Evolutionary conservation across 176 grass and related monocot species (phyloP).

Genomic region (Carex scoparia): DNA sequence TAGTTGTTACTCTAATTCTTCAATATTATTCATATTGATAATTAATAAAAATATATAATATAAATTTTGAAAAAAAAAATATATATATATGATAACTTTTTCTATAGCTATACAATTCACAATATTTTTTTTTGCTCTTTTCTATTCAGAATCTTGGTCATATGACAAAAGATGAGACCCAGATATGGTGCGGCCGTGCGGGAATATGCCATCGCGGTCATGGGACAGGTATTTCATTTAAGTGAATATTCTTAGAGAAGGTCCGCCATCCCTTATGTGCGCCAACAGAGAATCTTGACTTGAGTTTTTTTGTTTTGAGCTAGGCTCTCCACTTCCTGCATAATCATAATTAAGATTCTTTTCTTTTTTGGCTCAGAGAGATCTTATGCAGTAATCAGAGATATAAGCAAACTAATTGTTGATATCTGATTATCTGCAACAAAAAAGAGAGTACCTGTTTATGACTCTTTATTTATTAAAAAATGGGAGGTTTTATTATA

Average conservation of each 20-base stretch:
- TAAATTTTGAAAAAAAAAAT: too few relatives aligned
- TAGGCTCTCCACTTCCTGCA: neutral
- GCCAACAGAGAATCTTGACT: conserved; percentile 7
- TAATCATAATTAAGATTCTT: neutral
- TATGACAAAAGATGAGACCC: too few relatives aligned
- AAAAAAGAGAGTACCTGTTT: neutral
- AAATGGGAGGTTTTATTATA: neutral
- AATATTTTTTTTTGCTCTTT: too few relatives aligned
- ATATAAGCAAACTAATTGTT: neutral
- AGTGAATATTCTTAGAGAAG: conserved; percentile 3
- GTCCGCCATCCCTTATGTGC: conserved; percentile 1
- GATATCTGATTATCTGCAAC: neutral
- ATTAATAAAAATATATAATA: too few relatives aligned
- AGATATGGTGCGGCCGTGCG: neutral
- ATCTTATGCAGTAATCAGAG: neutral
- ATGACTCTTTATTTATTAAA: neutral
- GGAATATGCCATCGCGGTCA: neutral
- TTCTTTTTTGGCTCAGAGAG: neutral
- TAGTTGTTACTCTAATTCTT: too few relatives aligned
- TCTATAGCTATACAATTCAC: too few relatives aligned
- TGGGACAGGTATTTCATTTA: neutral
- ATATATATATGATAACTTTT: too few relatives aligned
- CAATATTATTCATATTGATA: too few relatives aligned
- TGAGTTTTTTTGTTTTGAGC: neutral
- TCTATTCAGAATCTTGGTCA: too few relatives aligned